phyloP scores from a whole-genome alignment of 148 eudicot genomes.

The Drosera capensis region DNA sequence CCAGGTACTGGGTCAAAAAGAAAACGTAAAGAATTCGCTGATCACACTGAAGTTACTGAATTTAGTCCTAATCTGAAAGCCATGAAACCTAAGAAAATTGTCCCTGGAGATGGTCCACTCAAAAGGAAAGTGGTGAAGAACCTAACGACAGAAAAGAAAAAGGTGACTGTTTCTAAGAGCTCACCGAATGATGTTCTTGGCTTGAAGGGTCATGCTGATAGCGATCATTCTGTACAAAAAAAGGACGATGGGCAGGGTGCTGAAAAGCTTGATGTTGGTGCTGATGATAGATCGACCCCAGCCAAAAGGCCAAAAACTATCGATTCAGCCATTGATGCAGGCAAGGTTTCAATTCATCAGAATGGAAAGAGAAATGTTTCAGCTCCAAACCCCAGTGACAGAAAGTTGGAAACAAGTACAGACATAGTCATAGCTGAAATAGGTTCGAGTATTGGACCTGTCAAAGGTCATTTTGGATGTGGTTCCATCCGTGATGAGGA shows the following conservation, averaged over 20 bases:
- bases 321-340: constrained; percentile 14
- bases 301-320: constrained; percentile 22
- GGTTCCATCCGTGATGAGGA: too few species aligned
- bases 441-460: constrained; percentile 5
- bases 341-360: constrained; percentile 10
- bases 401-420: constrained; percentile 10
- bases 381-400: constrained; percentile 6
- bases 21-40: too few species aligned
- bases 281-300: constrained; percentile 17
- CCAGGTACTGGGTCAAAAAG: too few species aligned
- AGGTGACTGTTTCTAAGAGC: not conserved
- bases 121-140: too few species aligned
- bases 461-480: too few species aligned
- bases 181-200: not conserved
- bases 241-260: constrained; percentile 9
- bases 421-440: constrained; percentile 18
- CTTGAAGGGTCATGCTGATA: constrained; percentile 9
- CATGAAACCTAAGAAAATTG: too few species aligned
- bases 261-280: constrained; percentile 12
- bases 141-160: too few species aligned
- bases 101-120: too few species aligned
- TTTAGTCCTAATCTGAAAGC: too few species aligned
- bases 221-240: constrained; percentile 12
- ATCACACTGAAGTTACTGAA: too few species aligned
- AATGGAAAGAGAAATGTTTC: too few species aligned